A percentile compares a stretch with the other conserved stretches of the same genome.
phyloP scores from a whole-genome alignment of 306 rosid species.

The Luffa aegyptiaca region DNA sequence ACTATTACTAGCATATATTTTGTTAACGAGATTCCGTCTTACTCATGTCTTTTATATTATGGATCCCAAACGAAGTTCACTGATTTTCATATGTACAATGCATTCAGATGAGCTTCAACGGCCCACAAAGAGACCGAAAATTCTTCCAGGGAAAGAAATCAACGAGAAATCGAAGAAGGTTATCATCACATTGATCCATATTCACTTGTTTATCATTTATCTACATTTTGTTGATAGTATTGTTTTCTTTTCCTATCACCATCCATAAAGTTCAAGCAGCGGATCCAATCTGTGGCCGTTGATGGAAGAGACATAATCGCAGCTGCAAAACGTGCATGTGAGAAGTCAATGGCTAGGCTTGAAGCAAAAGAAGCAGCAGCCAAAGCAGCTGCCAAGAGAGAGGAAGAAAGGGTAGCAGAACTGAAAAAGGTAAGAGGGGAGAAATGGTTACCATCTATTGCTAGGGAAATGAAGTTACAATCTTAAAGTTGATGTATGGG shows the following conservation, averaged over 20 bases:
- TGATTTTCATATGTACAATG: constrained; percentile 12
- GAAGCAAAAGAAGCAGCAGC: constrained; percentile 62
- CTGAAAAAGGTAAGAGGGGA: constrained; percentile 84
- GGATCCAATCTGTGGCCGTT: constrained; percentile 41
- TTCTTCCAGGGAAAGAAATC: constrained; percentile 68
- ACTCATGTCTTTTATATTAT: background rate
- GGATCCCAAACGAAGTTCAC: constrained; percentile 10
- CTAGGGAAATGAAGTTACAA: constrained; percentile 42
- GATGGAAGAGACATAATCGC: constrained; percentile 50
- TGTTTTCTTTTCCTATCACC: constrained; percentile 6
- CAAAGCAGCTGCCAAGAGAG: constrained; percentile 58
- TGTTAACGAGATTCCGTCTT: background rate
- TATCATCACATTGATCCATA: background rate
- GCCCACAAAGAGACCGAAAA: constrained; percentile 54
- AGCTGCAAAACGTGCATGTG: constrained; percentile 39
- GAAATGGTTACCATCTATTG: constrained; percentile 84
- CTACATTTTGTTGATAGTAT: background rate
- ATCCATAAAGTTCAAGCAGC: constrained; percentile 48
- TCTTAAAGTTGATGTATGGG: background rate
- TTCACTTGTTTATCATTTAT: background rate
- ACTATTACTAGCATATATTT: background rate
- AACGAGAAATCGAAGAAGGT: constrained; percentile 92
- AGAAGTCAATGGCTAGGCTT: constrained; percentile 48
- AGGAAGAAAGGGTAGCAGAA: constrained; percentile 63
- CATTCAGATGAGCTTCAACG: constrained; percentile 49